phyloP scores from a whole-genome alignment of 192 early-diverging fungal species.

The Borealophlyctis nickersoniae region DNA sequence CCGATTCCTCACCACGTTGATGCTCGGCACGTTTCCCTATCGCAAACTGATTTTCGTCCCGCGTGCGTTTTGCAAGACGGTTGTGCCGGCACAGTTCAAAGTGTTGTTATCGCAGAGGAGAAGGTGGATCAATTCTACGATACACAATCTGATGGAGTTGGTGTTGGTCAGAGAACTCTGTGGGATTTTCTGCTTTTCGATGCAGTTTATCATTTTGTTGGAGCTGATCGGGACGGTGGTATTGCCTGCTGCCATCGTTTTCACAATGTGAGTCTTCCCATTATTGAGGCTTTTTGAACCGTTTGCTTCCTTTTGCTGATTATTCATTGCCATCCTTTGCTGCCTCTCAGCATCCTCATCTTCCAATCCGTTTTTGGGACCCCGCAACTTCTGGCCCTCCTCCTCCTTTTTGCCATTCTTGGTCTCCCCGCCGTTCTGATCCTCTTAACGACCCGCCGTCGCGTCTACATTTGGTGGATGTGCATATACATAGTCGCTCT shows the following conservation, averaged over 20 bases:
- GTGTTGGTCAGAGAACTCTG: conserved; percentile 91
- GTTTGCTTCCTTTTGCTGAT: no score
- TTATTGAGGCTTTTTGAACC: no score
- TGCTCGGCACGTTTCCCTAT: conserved; percentile 92
- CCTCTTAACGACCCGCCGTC: conserved; percentile 78
- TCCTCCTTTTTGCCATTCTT: conserved; percentile 73
- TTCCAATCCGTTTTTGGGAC: neutral
- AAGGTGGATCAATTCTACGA: conserved; percentile 98
- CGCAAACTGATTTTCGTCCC: conserved; percentile 92
- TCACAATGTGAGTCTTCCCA: no score
- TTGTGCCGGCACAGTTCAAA: conserved; percentile 85
- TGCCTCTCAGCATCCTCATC: neutral
- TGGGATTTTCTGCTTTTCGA: conserved; percentile 96
- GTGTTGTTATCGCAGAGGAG: conserved; percentile 92
- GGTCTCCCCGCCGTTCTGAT: conserved; percentile 90
- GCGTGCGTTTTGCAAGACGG: conserved; percentile 88
- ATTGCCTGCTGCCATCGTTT: conserved; percentile 87
- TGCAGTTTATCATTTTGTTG: conserved; percentile 93
- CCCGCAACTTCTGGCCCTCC: conserved; percentile 45
- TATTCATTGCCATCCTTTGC: no score
- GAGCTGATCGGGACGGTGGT: conserved; percentile 90
- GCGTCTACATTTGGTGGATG: conserved; percentile 90
- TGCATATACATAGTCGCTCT: conserved; percentile 71
- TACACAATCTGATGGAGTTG: conserved; percentile 95
- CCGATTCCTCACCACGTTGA: conserved; percentile 76